phyloP scores from a whole-genome alignment of 441 rosid genomes.

The Croton laevigatus region DNA sequence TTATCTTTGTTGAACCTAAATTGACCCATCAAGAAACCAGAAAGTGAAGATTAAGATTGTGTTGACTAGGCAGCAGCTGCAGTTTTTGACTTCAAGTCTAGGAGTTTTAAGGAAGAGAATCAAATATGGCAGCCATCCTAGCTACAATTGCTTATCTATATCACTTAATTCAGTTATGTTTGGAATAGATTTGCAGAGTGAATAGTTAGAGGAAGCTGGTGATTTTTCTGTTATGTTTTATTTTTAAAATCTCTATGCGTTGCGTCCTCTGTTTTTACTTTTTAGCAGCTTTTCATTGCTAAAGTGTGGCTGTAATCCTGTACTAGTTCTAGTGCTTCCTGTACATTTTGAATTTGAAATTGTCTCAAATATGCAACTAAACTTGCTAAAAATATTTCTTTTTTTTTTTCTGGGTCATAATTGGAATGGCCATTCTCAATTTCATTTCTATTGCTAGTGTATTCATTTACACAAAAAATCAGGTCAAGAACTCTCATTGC shows the following conservation, averaged over 20 bases:
- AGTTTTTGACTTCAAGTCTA: conserved; percentile 25
- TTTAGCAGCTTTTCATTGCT: neutral
- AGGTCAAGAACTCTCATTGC: no score
- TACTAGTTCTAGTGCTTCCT: neutral
- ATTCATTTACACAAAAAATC: no score
- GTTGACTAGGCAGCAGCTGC: conserved; percentile 38
- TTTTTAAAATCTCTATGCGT: neutral
- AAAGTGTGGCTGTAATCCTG: neutral
- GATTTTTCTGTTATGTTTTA: conserved; percentile 3
- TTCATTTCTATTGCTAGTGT: no score
- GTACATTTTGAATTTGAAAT: neutral
- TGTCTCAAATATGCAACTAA: neutral
- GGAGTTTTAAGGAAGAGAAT: conserved; percentile 12
- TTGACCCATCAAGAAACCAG: conserved; percentile 13
- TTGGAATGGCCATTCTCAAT: no score
- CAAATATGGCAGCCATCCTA: conserved; percentile 48
- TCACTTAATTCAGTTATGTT: neutral
- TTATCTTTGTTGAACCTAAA: conserved; percentile 14
- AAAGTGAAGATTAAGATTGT: conserved; percentile 34
- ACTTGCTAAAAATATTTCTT: neutral
- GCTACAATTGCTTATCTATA: neutral
- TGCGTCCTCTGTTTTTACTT: conserved; percentile 7
- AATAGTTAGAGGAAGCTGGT: conserved; percentile 16
- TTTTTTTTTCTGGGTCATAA: no score
- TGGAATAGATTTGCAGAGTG: neutral